Evolutionary conservation across 1,284 basidiomycete genomes (phyloP).

Genomic region (Microstroma glucosiphilum): DNA sequence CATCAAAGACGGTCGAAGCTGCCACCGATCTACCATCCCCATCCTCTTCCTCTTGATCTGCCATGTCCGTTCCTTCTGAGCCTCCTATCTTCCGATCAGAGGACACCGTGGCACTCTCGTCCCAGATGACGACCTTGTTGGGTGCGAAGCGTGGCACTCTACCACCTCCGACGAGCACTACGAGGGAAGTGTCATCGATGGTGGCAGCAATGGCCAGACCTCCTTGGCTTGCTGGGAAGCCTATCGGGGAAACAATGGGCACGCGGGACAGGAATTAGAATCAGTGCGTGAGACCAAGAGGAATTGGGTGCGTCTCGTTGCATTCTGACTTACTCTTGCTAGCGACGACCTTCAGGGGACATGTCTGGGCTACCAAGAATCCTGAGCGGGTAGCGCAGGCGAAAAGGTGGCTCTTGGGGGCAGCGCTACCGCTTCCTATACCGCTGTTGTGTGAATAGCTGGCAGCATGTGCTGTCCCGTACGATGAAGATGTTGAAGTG

Average conservation of each 20-base stretch:
- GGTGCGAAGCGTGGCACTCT: slow-evolving; percentile 40
- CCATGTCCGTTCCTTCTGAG: slow-evolving; percentile 1
- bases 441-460: no score
- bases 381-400: slow-evolving; percentile 36
- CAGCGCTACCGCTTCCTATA: not conserved
- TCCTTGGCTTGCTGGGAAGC: slow-evolving; percentile 31
- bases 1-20: slow-evolving; percentile 36
- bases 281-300: no score
- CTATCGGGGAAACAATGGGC: no score
- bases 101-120: slow-evolving; percentile 27
- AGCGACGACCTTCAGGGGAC: slow-evolving; percentile 29
- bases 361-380: slow-evolving; percentile 32
- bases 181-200: slow-evolving; percentile 31
- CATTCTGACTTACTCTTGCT: no score
- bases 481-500: not conserved
- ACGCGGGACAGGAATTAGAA: no score
- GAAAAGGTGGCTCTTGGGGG: slow-evolving; percentile 20
- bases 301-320: no score
- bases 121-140: slow-evolving; percentile 44
- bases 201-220: slow-evolving; percentile 30
- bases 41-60: slow-evolving; percentile 14
- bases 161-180: slow-evolving; percentile 41
- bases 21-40: slow-evolving; percentile 9
- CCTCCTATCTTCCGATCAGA: not conserved
- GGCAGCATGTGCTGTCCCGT: not conserved